phyloP scores from a whole-genome alignment of 495 filamentous ascomycete species.

The Opeltia flavorubescens region DNA sequence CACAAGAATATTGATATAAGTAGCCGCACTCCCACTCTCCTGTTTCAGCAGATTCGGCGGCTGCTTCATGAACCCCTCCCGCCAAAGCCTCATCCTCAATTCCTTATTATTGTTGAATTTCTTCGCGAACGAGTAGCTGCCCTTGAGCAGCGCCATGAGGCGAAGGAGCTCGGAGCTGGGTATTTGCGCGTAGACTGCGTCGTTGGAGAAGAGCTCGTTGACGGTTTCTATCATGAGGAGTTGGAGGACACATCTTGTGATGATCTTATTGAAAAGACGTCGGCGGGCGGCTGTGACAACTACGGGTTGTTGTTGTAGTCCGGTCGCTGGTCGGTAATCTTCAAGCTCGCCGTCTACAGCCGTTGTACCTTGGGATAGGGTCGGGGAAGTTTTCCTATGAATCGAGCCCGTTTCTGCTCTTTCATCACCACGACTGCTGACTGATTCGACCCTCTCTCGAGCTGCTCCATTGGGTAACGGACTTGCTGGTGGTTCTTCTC shows the following conservation, averaged over 20 bases:
- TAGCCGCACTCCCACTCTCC: slow-evolving; percentile 80
- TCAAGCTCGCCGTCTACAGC: slow-evolving; percentile 46
- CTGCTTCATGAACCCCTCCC: slow-evolving; percentile 99
- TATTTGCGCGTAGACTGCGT: slow-evolving; percentile 86
- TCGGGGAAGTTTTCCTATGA: background rate
- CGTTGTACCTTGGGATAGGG: slow-evolving; percentile 12
- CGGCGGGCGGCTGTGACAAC: slow-evolving; percentile 84
- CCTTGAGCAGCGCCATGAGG: slow-evolving; percentile 85
- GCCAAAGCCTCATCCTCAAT: slow-evolving; percentile 82
- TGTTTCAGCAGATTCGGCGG: slow-evolving; percentile 98
- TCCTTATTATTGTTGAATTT: slow-evolving; percentile 97
- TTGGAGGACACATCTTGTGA: slow-evolving; percentile 95
- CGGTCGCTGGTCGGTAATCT: slow-evolving; percentile 68
- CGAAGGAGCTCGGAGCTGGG: slow-evolving; percentile 77
- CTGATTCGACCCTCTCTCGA: slow-evolving; percentile 14
- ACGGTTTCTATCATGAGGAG: slow-evolving; percentile 99
- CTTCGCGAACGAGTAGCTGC: slow-evolving; percentile 88
- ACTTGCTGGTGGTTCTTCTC: slow-evolving; percentile 8
- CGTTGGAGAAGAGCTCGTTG: slow-evolving; percentile 94
- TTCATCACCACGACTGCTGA: slow-evolving; percentile 15
- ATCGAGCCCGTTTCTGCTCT: background rate
- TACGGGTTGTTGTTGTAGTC: slow-evolving; percentile 70
- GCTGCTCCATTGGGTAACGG: slow-evolving; percentile 18
- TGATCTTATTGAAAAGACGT: slow-evolving; percentile 98
- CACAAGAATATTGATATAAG: slow-evolving; percentile 86